phyloP scores from a whole-genome alignment of 192 early-diverging fungal species.

The Coemansia sp. region DNA sequence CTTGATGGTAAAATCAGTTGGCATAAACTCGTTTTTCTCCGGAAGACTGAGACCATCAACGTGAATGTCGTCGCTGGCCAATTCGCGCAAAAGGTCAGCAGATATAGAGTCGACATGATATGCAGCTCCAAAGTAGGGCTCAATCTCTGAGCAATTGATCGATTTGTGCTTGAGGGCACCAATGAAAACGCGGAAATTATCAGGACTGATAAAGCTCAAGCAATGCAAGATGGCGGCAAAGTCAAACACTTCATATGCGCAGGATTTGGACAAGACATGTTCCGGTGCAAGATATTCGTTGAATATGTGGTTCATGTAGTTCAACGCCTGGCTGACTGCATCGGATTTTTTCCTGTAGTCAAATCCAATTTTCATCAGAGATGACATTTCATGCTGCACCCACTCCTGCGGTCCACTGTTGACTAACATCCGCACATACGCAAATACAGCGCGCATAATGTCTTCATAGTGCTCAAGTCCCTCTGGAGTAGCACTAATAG shows the following conservation, averaged over 20 bases:
- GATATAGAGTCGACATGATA: conserved; percentile 59
- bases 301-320: conserved; percentile 66
- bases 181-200: conserved; percentile 60
- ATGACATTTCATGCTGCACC: conserved; percentile 39
- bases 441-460: conserved; percentile 30
- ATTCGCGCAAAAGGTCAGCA: conserved; percentile 30
- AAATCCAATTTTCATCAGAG: conserved; percentile 47
- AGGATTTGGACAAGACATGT: conserved; percentile 65
- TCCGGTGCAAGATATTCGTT: conserved; percentile 63
- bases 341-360: conserved; percentile 61
- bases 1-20: conserved; percentile 31
- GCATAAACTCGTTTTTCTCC: conserved; percentile 15
- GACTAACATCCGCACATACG: conserved; percentile 33
- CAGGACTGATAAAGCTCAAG: conserved; percentile 58
- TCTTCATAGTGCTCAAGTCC: conserved; percentile 32
- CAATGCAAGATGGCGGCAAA: conserved; percentile 60
- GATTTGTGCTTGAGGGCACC: conserved; percentile 25
- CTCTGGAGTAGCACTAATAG: conserved; percentile 14
- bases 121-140: conserved; percentile 77
- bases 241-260: conserved; percentile 64
- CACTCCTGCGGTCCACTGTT: conserved; percentile 29
- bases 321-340: conserved; percentile 56
- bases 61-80: conserved; percentile 50
- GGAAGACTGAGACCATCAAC: conserved; percentile 5
- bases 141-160: conserved; percentile 49